These are phyloP conservation scores for Auxenochlorella protothecoides DNA, from an alignment of 139 green algal genomes.

Conservation along the genomic window DNA sequence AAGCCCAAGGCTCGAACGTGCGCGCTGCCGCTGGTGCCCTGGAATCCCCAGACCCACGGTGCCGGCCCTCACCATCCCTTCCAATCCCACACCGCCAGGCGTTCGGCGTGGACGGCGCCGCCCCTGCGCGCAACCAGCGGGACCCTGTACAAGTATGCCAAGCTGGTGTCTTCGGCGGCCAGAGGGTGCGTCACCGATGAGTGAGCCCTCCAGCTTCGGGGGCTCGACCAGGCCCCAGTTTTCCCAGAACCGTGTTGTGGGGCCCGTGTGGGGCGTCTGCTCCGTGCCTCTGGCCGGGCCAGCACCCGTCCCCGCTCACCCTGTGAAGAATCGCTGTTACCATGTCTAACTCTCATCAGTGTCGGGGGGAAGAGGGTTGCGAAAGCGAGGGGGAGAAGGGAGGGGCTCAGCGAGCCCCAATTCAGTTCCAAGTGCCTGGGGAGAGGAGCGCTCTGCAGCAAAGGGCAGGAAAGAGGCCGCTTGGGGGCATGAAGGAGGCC, in stretches of 20 bases:
- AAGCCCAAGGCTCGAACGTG: too few relatives aligned
- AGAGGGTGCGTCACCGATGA: slow-evolving; percentile 89
- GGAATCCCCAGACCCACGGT: not conserved
- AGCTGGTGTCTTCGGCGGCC: slow-evolving; percentile 70
- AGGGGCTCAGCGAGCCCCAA: too few relatives aligned
- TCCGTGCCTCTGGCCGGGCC: too few relatives aligned
- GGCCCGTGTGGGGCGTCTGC: not conserved
- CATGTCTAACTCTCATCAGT: not conserved
- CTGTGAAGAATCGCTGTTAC: not conserved
- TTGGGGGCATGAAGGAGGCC: too few relatives aligned
- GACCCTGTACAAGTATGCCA: slow-evolving; percentile 98
- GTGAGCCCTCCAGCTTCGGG: slow-evolving; percentile 22
- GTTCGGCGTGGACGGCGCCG: slow-evolving; percentile 58
- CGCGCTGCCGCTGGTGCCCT: too few relatives aligned
- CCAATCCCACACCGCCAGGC: not conserved
- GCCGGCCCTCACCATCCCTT: not conserved
- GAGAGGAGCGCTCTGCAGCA: too few relatives aligned
- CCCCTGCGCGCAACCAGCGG: slow-evolving; percentile 70
- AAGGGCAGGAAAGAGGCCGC: too few relatives aligned
- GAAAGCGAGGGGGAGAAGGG: too few relatives aligned
- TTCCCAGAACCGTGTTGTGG: not conserved
- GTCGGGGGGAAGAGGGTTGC: not conserved
- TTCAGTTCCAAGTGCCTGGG: too few relatives aligned
- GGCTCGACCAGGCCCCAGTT: not conserved
- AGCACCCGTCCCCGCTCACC: not conserved